Base-by-base conservation (phyloP, 805 yeast genomes). In the Saturnispora hagleri region DNA sequence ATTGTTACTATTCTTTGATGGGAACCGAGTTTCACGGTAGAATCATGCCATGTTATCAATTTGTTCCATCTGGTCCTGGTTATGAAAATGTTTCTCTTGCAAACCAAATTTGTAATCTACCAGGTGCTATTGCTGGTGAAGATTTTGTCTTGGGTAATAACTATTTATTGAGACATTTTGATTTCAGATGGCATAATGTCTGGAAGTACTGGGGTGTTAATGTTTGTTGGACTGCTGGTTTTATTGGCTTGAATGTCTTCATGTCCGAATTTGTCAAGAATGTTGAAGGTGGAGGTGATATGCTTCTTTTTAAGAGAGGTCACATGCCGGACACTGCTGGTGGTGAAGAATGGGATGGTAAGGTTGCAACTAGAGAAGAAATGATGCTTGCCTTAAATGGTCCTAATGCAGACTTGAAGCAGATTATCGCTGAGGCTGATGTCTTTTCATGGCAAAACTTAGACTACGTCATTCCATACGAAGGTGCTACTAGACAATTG, bases 381-480 rank as follows among this genome's bases (percentile, higher is more conserved):
- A 60, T 60, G 64, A 60, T 60, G 64, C 42, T 51, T 51, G 62
- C 63, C 3, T 45, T 60, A 24, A 60, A 60, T 49, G 64, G 64
- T 51, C 60, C 60, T 9, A 50, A 55, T 69, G 66, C 76, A 41
- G 62, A 58, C 15, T 68, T 69, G 40, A 62, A 70, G 50, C 52
- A 60, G 64, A 50, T 52, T 51, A 72, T 74, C 31, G 70, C 70
- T 4, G 77, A 65, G 81, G 82, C 57, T 41, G 82, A 80, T 56
- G 60, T 77, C 36, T 79, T 78, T 64, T 72, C 79, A 15, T 82
- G 89, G 89, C 77, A 75, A 58, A 71, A 81, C 55, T 76, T 82
- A 27, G 72, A 75, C 58, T 82, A 82, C 58, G 72, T 73, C 43
- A 76, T 82, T 58, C 78, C 80, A 12, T 70, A 72, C 58, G 73